A percentile compares a stretch with the other conserved stretches of the same genome.
Evolutionary conservation across 176 grass and related monocot genomes (phyloP).

Genomic region (Hsuehochloa calcarea): DNA sequence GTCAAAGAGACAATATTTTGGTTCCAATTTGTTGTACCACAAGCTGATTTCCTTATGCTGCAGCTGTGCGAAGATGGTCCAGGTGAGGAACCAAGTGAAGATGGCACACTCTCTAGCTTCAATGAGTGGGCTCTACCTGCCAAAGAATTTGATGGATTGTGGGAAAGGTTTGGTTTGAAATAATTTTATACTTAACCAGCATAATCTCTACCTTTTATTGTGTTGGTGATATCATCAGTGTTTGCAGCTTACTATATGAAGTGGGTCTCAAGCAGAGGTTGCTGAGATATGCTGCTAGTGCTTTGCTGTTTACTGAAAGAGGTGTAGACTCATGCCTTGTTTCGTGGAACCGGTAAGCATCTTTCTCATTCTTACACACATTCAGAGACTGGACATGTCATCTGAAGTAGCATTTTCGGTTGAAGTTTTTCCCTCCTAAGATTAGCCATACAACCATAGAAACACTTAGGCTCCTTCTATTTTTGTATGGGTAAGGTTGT

Average conservation of each 20-base stretch:
- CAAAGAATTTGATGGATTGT: conserved; percentile 97
- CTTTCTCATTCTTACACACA: conserved; percentile 14
- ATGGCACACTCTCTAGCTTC: conserved; percentile 89
- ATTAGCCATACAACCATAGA: not conserved
- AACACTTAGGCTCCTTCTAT: not conserved
- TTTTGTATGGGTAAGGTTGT: not conserved
- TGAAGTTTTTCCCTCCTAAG: not conserved
- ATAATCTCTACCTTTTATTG: conserved; percentile 6
- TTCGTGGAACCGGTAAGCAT: conserved; percentile 92
- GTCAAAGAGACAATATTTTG: not conserved
- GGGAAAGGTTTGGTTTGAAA: conserved; percentile 74
- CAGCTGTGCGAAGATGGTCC: conserved; percentile 97
- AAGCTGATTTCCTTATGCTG: conserved; percentile 30
- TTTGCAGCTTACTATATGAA: conserved; percentile 94
- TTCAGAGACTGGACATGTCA: not conserved
- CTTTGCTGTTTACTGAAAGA: conserved; percentile 94
- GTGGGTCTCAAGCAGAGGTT: conserved; percentile 92
- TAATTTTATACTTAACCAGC: conserved; percentile 16
- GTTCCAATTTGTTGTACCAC: conserved; percentile 15
- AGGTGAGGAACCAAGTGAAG: conserved; percentile 87
- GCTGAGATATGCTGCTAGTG: conserved; percentile 95
- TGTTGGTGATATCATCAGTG: conserved; percentile 25
- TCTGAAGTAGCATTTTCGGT: not conserved
- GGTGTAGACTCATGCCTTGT: conserved; percentile 85
- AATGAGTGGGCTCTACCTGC: conserved; percentile 89